Percentiles rank a stretch among this genome's conserved stretches.
Conservation (phyloP, 2,329 filamentous ascomycete species). For the Stagonosporopsis vannaccii region DNA sequence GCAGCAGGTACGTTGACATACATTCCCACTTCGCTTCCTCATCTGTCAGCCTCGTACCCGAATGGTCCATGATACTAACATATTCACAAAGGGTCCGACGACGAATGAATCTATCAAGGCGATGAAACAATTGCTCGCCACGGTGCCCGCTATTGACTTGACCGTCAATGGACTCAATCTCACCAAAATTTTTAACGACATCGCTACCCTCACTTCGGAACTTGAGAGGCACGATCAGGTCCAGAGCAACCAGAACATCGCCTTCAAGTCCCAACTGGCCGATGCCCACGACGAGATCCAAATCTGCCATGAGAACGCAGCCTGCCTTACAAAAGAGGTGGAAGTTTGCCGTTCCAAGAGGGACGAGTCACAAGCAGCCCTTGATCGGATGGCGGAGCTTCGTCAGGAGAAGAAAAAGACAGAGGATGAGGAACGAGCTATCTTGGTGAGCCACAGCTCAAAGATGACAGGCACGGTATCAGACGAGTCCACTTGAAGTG, state of each 20-base stretch:
- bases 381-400: background rate
- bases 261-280: background rate
- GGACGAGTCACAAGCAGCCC: background rate
- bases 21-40: background rate
- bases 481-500: background rate
- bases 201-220: background rate
- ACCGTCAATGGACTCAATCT: background rate
- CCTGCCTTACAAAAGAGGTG: background rate
- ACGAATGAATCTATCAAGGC: background rate
- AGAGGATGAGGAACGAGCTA: too few species aligned
- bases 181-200: background rate
- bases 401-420: background rate
- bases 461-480: too few species aligned
- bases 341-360: background rate
- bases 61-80: background rate
- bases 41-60: background rate
- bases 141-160: background rate
- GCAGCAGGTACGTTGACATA: background rate
- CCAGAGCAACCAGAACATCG: background rate
- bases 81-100: background rate
- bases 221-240: background rate
- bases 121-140: background rate
- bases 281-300: background rate
- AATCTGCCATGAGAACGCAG: background rate
- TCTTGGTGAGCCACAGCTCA: background rate